These are phyloP conservation scores for Phytophthora melonis DNA, from an alignment of 352 stramenopile genomes.

Conservation along the genomic window DNA sequence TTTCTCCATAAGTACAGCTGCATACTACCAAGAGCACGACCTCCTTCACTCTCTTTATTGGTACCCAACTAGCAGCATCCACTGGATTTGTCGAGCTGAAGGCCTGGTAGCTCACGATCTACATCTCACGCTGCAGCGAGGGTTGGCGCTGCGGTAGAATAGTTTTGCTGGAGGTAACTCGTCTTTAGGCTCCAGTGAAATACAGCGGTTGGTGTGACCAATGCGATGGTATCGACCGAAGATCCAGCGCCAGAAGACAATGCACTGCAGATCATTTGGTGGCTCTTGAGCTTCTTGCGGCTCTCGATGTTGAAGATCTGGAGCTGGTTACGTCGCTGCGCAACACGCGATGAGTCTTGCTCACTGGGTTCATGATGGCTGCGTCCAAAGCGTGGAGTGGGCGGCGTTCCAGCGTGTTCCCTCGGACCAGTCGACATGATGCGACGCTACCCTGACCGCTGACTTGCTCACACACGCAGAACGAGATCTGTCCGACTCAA, in stretches of 20 bases:
- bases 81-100: slow-evolving; percentile 97
- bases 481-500: slow-evolving; percentile 98
- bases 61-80: slow-evolving; percentile 98
- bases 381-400: slow-evolving; percentile 98
- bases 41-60: slow-evolving; percentile 88
- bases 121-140: slow-evolving; percentile 91
- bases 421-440: slow-evolving; percentile 90
- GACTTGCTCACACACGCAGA: slow-evolving; percentile 92
- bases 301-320: slow-evolving; percentile 99
- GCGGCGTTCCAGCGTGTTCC: slow-evolving; percentile 86
- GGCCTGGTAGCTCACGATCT: slow-evolving; percentile 99
- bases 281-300: slow-evolving; percentile 96
- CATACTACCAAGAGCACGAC: slow-evolving; percentile 96
- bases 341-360: slow-evolving; percentile 80
- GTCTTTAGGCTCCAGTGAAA: slow-evolving; percentile 98
- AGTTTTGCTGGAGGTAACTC: slow-evolving; percentile 93
- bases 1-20: slow-evolving; percentile 99
- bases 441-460: slow-evolving; percentile 84
- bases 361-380: slow-evolving; percentile 99
- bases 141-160: slow-evolving; percentile 96
- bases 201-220: slow-evolving; percentile 95
- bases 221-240: slow-evolving; percentile 94
- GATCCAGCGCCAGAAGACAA: slow-evolving; percentile 98
- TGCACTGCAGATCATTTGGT: slow-evolving; percentile 87
- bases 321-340: slow-evolving; percentile 89